phyloP scores from a whole-genome alignment of 129 eudicot genomes.

The Deinandra increscens region DNA sequence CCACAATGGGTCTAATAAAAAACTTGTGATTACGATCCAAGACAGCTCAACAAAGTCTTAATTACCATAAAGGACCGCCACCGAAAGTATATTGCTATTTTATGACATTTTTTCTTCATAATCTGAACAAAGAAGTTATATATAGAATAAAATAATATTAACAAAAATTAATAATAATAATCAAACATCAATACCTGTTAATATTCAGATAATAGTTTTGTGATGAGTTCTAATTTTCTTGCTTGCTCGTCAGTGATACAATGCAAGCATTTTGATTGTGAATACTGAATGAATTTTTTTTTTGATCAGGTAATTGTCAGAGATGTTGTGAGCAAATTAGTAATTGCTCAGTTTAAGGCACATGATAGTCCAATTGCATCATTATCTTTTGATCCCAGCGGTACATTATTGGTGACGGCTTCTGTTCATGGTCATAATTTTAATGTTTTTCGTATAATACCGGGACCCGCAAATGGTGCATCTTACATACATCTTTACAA shows the following conservation, averaged over 20 bases:
- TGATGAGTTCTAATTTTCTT: neutral
- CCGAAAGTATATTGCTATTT: neutral
- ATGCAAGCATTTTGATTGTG: slow-evolving; percentile 3
- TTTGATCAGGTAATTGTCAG: slow-evolving; percentile 66
- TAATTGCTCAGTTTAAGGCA: slow-evolving; percentile 87
- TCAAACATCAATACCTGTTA: neutral
- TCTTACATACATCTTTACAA: slow-evolving; percentile 75
- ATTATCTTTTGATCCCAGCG: slow-evolving; percentile 86
- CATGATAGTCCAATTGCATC: slow-evolving; percentile 87
- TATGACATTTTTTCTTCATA: neutral
- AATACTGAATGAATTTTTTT: neutral
- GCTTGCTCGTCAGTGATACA: neutral
- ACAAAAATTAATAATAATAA: neutral
- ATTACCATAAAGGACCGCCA: slow-evolving; percentile 1
- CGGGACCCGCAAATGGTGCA: slow-evolving; percentile 46
- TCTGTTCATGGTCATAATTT: slow-evolving; percentile 94
- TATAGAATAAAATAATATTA: neutral
- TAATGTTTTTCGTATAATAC: slow-evolving; percentile 73
- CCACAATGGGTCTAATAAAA: neutral
- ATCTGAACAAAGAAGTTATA: neutral
- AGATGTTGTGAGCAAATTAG: slow-evolving; percentile 74
- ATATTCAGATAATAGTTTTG: neutral
- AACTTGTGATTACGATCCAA: neutral
- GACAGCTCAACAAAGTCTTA: neutral
- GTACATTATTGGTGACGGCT: slow-evolving; percentile 81